Conservation (phyloP, 306 rosid species). For the Castanea crenata region DNA sequence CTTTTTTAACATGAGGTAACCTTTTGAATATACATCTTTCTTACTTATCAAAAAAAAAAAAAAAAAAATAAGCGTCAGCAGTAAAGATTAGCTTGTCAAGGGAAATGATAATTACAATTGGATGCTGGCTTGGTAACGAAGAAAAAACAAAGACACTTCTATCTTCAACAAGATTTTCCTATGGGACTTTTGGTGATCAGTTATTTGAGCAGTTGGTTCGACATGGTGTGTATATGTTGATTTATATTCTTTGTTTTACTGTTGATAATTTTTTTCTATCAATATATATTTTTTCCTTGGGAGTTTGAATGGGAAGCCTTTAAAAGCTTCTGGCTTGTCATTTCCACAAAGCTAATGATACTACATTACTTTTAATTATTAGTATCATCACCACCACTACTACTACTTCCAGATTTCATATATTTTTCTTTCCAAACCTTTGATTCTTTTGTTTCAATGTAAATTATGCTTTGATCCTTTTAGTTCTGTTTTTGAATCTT, state of each 20-base stretch:
- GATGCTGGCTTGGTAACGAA: conserved; percentile 84
- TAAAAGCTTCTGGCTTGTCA: not conserved
- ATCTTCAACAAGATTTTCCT: conserved; percentile 43
- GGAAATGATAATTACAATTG: conserved; percentile 70
- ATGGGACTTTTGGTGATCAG: conserved; percentile 63
- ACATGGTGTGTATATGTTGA: conserved; percentile 56
- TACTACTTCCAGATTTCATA: not conserved
- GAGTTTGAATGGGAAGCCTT: not conserved
- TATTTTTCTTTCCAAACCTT: not conserved
- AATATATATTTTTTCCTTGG: not conserved
- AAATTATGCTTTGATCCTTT: no score
- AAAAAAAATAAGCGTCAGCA: conserved; percentile 33
- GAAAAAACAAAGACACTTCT: conserved; percentile 64
- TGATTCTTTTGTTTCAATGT: no score
- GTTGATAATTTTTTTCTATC: not conserved
- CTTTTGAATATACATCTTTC: no score
- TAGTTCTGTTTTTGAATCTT: no score
- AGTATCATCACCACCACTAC: not conserved
- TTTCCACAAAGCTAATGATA: not conserved
- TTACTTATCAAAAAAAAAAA: no score
- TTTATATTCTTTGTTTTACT: conserved; percentile 17
- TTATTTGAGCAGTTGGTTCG: conserved; percentile 75
- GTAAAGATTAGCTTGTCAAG: conserved; percentile 74
- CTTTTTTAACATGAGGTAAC: no score
- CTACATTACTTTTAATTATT: not conserved